These are phyloP conservation scores for Pythium chondricola DNA, from an alignment of 352 stramenopile genomes.

Conservation along the genomic window DNA sequence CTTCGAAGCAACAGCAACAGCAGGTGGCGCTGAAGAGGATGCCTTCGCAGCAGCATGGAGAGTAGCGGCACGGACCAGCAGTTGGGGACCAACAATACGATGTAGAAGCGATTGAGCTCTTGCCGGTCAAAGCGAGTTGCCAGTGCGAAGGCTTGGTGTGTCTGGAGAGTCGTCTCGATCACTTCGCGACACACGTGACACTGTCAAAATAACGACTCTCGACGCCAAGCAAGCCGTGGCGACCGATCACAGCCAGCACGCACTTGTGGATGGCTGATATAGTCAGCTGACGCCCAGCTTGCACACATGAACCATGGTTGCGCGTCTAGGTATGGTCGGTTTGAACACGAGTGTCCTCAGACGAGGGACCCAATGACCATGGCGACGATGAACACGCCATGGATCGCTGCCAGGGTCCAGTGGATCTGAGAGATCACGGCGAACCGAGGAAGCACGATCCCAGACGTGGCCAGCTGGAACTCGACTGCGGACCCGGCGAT, in stretches of 20 bases:
- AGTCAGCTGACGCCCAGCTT: too few species aligned
- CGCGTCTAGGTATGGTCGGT: not conserved
- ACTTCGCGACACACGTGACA: not conserved
- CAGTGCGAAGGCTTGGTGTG: conserved; percentile 7
- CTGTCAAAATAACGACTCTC: conserved; percentile 5
- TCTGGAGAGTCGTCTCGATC: conserved; percentile 8
- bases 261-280: too few species aligned
- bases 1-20: conserved; percentile 4
- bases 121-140: conserved; percentile 1
- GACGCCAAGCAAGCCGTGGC: conserved; percentile 1
- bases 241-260: too few species aligned
- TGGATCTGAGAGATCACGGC: not conserved
- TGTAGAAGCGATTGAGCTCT: conserved; percentile 16
- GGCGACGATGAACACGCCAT: conserved; percentile 8
- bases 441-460: not conserved
- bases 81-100: conserved; percentile 3
- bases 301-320: too few species aligned
- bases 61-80: conserved; percentile 8
- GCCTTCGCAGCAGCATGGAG: too few species aligned
- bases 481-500: not conserved
- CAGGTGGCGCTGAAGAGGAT: not conserved
- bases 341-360: conserved; percentile 3
- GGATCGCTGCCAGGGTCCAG: conserved; percentile 2
- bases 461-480: conserved; percentile 6
- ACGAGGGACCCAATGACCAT: conserved; percentile 7